Evolutionary conservation across 1,284 basidiomycete genomes (phyloP).

Genomic region (Sparassis latifolia): DNA sequence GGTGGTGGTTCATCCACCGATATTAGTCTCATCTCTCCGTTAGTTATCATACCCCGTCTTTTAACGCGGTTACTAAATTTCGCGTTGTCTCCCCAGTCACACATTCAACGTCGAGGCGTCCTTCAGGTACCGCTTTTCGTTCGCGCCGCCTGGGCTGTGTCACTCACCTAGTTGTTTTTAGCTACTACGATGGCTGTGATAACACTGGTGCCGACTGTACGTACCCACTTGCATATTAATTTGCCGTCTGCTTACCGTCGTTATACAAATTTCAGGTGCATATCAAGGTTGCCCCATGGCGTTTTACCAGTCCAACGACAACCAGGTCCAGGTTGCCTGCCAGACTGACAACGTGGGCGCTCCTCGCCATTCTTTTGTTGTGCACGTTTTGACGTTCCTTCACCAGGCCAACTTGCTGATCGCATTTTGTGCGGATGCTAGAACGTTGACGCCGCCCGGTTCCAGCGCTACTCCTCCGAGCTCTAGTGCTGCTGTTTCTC

Average conservation of each 20-base stretch:
- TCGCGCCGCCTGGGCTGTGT: no score
- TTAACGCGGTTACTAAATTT: not conserved
- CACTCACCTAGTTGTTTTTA: not conserved
- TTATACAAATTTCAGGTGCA: conserved; percentile 15
- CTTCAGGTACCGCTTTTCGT: conserved; percentile 17
- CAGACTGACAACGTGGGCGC: conserved; percentile 23
- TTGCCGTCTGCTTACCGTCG: not conserved
- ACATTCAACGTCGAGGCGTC: conserved; percentile 25
- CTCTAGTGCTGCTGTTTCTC: not conserved
- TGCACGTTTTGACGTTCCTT: not conserved
- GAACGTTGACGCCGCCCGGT: conserved; percentile 3
- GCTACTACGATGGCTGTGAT: conserved; percentile 23
- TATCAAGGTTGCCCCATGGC: conserved; percentile 26
- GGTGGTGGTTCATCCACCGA: conserved; percentile 39
- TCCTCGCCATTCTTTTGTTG: not conserved
- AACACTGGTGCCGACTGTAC: conserved; percentile 27
- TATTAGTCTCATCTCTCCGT: conserved; percentile 39
- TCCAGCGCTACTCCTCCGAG: not conserved
- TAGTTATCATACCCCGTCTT: conserved; percentile 11
- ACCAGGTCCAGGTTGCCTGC: conserved; percentile 34
- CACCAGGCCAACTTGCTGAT: conserved; percentile 25
- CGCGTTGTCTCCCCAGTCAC: conserved; percentile 18
- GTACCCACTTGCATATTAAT: conserved; percentile 1
- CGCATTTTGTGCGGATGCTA: conserved; percentile 26
- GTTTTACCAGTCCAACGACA: conserved; percentile 35